Percentiles rank a stretch among this genome's conserved stretches.
Evolutionary conservation across 192 early-diverging fungal genomes (phyloP).

Genomic region (Rhizophlyctis rosea): DNA sequence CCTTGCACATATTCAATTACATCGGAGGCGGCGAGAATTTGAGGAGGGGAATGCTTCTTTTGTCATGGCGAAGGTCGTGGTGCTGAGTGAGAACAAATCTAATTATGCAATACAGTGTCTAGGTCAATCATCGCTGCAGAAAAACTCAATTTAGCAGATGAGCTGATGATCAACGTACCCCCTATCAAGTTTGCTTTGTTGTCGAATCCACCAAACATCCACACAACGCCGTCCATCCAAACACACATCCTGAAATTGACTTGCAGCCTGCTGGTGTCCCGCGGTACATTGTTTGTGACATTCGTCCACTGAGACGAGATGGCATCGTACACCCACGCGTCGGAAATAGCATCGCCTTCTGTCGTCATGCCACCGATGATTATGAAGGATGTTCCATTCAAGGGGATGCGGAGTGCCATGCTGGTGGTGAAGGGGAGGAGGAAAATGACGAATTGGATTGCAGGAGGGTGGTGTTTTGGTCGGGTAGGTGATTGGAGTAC

Average conservation of each 20-base stretch:
- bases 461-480: not conserved
- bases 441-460: not conserved
- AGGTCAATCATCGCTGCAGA: not conserved
- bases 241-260: constrained; percentile 8
- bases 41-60: not conserved
- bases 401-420: constrained; percentile 6
- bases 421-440: not conserved
- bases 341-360: not conserved
- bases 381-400: constrained; percentile 22
- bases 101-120: not conserved
- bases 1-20: no score
- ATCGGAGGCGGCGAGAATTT: not conserved
- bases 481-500: not conserved
- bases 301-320: constrained; percentile 4
- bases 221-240: not conserved
- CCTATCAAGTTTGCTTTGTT: no score
- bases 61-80: constrained; percentile 4
- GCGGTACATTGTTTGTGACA: constrained; percentile 2
- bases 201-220: constrained; percentile 21
- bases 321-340: constrained; percentile 22
- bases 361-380: constrained; percentile 8
- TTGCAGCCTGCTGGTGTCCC: no score
- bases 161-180: no score
- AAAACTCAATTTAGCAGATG: no score
- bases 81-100: constrained; percentile 15